Evolutionary conservation across 164 flowering plant genomes (phyloP).

Genomic region (Taxillus chinensis): DNA sequence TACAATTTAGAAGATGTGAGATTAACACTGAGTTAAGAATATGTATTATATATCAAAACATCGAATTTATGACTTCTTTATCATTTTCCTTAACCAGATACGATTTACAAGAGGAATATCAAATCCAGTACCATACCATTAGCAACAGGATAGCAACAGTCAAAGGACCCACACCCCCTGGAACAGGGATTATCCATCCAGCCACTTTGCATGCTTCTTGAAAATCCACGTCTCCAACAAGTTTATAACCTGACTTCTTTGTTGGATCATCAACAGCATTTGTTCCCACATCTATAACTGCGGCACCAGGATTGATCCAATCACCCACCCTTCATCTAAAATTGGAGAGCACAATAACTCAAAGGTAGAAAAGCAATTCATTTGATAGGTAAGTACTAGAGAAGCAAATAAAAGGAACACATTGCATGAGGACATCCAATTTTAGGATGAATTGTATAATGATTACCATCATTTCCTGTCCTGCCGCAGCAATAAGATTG

Average conservation of each 20-base stretch:
- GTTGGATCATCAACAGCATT: slow-evolving; percentile 85
- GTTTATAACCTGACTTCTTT: slow-evolving; percentile 73
- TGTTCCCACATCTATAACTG: slow-evolving; percentile 94
- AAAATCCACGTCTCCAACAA: slow-evolving; percentile 88
- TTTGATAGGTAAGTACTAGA: neutral
- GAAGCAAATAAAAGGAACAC: neutral
- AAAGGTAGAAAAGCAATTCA: too few relatives aligned
- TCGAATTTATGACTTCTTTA: too few relatives aligned
- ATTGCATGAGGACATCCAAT: neutral
- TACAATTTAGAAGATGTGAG: too few relatives aligned
- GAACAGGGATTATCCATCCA: slow-evolving; percentile 87
- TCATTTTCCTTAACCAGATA: too few relatives aligned
- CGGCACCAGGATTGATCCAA: slow-evolving; percentile 97
- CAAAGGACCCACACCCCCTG: slow-evolving; percentile 98
- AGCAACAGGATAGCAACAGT: slow-evolving; percentile 89
- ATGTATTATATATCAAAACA: too few relatives aligned
- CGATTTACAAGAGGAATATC: too few relatives aligned
- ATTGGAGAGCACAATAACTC: neutral
- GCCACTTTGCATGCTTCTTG: slow-evolving; percentile 81
- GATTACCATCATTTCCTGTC: slow-evolving; percentile 85
- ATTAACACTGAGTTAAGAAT: too few relatives aligned
- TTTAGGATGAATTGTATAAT: neutral
- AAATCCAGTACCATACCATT: too few relatives aligned
- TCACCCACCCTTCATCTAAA: slow-evolving; percentile 71
- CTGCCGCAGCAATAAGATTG: slow-evolving; percentile 92